Percentiles rank a stretch among this genome's conserved stretches.
Evolutionary conservation across 129 eudicot genomes (phyloP).

Genomic region (sunflower (Helianthus annuus)): DNA sequence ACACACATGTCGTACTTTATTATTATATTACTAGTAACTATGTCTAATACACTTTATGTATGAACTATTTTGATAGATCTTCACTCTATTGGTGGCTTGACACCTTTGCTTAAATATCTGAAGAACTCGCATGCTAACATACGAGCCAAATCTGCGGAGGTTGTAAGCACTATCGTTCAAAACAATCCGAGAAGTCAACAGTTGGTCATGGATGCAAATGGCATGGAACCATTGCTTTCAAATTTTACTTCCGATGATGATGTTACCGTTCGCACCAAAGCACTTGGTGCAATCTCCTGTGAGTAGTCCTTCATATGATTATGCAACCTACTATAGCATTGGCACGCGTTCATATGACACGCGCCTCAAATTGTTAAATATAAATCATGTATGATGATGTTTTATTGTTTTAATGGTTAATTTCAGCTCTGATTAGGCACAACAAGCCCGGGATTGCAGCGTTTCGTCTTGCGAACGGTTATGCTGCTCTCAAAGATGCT

Average conservation of each 20-base stretch:
- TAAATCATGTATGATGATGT: neutral
- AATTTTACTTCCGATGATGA: constrained; percentile 81
- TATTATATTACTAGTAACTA: neutral
- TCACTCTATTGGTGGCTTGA: constrained; percentile 79
- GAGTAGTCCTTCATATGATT: constrained; percentile 33
- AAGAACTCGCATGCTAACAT: constrained; percentile 76
- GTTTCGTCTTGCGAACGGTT: constrained; percentile 87
- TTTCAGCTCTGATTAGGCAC: constrained; percentile 79
- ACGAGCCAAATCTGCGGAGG: constrained; percentile 95
- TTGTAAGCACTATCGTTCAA: constrained; percentile 83
- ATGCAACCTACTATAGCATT: neutral
- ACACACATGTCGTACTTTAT: no score
- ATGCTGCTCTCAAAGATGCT: constrained; percentile 68
- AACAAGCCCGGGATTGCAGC: constrained; percentile 82
- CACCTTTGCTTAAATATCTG: constrained; percentile 72
- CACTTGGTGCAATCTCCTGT: constrained; percentile 96
- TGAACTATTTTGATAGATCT: constrained; percentile 55
- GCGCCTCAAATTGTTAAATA: neutral
- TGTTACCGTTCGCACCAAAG: constrained; percentile 68
- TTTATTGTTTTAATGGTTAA: neutral
- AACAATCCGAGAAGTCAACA: constrained; percentile 93
- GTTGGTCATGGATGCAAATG: constrained; percentile 94
- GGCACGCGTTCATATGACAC: neutral
- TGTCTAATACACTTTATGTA: neutral
- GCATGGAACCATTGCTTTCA: constrained; percentile 70